Conservation (phyloP, 192 early-diverging fungal genomes). For the Diversispora epigaea region DNA sequence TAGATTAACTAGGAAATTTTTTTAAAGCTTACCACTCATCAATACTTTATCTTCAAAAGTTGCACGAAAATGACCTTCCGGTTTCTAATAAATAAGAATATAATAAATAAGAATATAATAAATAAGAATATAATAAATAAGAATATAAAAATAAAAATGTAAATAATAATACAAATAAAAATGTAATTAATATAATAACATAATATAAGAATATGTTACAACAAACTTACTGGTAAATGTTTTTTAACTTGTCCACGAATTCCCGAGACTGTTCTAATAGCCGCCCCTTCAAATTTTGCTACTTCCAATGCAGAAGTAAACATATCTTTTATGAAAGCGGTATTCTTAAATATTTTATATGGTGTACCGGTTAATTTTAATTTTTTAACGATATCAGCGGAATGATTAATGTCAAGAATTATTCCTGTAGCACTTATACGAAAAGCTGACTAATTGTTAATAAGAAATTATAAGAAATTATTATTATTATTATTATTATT, state of each 20-base stretch:
- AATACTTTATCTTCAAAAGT: constrained; percentile 98
- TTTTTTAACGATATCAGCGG: constrained; percentile 97
- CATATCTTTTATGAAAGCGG: constrained; percentile 98
- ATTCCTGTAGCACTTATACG: constrained; percentile 95
- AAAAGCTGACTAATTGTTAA: constrained; percentile 57
- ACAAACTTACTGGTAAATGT: constrained; percentile 55
- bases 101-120: neutral
- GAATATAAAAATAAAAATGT: neutral
- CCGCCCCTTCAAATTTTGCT: constrained; percentile 97
- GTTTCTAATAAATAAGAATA: constrained; percentile 52
- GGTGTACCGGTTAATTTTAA: constrained; percentile 95
- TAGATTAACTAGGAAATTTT: neutral
- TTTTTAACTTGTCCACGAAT: constrained; percentile 99
- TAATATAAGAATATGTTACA: neutral
- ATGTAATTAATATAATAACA: neutral
- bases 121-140: no score
- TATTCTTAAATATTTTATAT: constrained; percentile 95
- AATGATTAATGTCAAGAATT: constrained; percentile 90
- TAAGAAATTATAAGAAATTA: neutral
- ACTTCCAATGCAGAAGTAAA: constrained; percentile 95
- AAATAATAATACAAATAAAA: neutral
- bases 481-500: neutral
- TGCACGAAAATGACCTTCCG: constrained; percentile 90
- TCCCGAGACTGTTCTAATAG: constrained; percentile 92
- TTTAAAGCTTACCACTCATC: constrained; percentile 68